Base-by-base conservation (phyloP, 2,329 filamentous ascomycete genomes). In the Scedosporium minutisporum region DNA sequence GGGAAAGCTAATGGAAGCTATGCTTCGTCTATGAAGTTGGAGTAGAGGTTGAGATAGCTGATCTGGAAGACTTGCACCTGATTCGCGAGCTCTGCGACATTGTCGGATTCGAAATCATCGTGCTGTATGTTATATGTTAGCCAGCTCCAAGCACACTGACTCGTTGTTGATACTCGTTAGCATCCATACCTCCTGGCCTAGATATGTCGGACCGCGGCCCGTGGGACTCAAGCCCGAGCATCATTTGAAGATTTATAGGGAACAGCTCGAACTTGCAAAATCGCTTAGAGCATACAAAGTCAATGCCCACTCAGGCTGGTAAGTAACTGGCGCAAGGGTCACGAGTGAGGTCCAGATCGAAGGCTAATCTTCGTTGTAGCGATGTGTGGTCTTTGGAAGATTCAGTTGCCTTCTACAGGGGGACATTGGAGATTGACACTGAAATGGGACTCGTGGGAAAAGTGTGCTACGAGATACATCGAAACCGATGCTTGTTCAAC, bases 401-500 rank as follows among this genome's bases (percentile, higher is more conserved):
- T 16, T 71, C 71, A 1, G 69, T 74, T 4, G 65, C 70, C 38
- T 74, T 74, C 53, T 75, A 71, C 63, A 48, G 68, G n/a, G 66
- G 66, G 3, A 71, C 71, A 1, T 65, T 74, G 2, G 58, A 67
- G 12, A 65, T 74, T 7, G 71, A 74, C 16, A 66, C 67, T 3
- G 71, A 73, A 58, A 60, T 72, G 4, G 72, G 71, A 0, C 65
- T 74, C 0, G 38, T 65, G 1, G 73, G 71, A 3, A 66, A 63
- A 6, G 69, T 73, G 2, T 68, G 64, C 60, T 71, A 75, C 55
- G 72, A 75, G 64, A 73, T 69, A 9, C 72, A 74, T 41, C 66
- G 71, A 9, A 73, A 72, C 64, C 65, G 71, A 4, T 70, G 71
- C 1, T 63, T 73, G 9, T 73, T 69, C 59, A 73, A 66, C n/a